Evolutionary conservation across 2,329 filamentous ascomycete species (phyloP).

Genomic region (Claviceps arundinis): DNA sequence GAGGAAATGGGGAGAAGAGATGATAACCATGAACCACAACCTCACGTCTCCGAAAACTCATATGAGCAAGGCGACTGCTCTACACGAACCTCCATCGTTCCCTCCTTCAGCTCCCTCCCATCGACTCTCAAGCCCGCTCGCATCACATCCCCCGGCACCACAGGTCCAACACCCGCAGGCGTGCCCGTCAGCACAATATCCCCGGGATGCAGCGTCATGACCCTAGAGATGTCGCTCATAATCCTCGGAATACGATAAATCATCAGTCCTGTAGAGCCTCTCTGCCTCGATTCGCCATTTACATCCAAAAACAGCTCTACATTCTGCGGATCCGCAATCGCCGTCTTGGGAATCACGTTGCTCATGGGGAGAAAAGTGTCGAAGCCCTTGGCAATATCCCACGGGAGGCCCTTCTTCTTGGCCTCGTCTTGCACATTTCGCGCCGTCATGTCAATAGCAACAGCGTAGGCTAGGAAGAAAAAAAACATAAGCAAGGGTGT

Average conservation of each 20-base stretch:
- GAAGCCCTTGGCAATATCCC: conserved; percentile 94
- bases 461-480: conserved; percentile 53
- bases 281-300: conserved; percentile 65
- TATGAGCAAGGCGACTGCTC: conserved; percentile 69
- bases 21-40: background rate
- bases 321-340: conserved; percentile 77
- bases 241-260: conserved; percentile 81
- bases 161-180: conserved; percentile 84
- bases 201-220: conserved; percentile 86
- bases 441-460: conserved; percentile 94
- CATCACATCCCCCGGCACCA: conserved; percentile 77
- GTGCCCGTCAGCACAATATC: conserved; percentile 95
- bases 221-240: conserved; percentile 79
- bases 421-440: conserved; percentile 93
- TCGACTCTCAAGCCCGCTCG: conserved; percentile 66
- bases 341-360: conserved; percentile 63
- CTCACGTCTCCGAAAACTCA: conserved; percentile 58
- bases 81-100: conserved; percentile 69
- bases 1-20: too few relatives aligned
- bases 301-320: conserved; percentile 77
- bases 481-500: background rate
- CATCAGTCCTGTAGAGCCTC: conserved; percentile 87
- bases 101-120: conserved; percentile 75
- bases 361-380: conserved; percentile 92
- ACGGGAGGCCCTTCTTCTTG: conserved; percentile 88